Evolutionary conservation across 306 rosid species (phyloP).

Genomic region (Castanospermum australe): DNA sequence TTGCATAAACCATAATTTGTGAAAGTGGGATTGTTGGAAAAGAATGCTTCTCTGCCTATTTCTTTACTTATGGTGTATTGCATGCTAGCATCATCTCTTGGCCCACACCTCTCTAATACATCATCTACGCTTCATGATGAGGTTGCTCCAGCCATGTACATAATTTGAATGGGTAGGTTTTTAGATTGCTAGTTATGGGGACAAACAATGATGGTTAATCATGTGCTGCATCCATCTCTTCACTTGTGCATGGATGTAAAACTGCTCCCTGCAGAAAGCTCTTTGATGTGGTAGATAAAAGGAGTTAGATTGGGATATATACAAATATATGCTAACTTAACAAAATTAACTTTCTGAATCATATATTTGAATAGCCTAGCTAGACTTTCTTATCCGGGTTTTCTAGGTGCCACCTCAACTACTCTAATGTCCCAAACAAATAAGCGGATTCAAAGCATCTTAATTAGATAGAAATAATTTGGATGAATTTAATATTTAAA

Average conservation of each 20-base stretch:
- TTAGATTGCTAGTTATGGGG: conserved; percentile 35
- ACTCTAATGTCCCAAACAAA: background rate
- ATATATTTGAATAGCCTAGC: background rate
- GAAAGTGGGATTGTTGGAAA: conserved; percentile 14
- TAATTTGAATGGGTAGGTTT: conserved; percentile 32
- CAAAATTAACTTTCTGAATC: background rate
- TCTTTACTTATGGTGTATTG: conserved; percentile 22
- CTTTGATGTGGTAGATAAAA: background rate
- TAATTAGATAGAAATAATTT: too few relatives aligned
- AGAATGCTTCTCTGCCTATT: conserved; percentile 10
- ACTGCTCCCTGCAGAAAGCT: background rate
- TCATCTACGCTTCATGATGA: conserved; percentile 38
- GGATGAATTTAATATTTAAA: too few relatives aligned
- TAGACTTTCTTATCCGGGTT: background rate
- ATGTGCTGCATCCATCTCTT: conserved; percentile 33
- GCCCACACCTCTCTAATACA: conserved; percentile 27
- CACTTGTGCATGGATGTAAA: conserved; percentile 31
- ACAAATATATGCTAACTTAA: background rate
- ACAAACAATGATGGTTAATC: conserved; percentile 45
- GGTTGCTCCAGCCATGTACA: conserved; percentile 39
- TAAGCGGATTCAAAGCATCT: too few relatives aligned
- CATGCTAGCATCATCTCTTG: conserved; percentile 39
- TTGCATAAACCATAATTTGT: conserved; percentile 18
- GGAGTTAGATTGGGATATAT: background rate
- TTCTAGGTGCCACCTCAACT: background rate